Evolutionary conservation across 73 alveolate genomes (phyloP).

Genomic region (Paramecium primaurelia): DNA sequence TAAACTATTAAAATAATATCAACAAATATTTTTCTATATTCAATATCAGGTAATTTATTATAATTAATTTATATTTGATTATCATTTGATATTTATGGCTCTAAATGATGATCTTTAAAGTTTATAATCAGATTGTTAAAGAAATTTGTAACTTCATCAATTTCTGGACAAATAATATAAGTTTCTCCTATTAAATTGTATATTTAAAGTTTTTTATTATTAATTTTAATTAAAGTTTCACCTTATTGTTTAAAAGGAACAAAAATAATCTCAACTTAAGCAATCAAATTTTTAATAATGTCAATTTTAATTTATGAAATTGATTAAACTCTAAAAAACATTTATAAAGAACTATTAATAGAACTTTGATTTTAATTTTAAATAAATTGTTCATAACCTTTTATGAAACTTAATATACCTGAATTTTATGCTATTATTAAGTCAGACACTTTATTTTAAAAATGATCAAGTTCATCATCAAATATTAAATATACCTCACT

Average conservation of each 20-base stretch:
- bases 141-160: neutral
- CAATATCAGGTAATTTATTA: neutral
- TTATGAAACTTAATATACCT: neutral
- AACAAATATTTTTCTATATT: neutral
- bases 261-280: neutral
- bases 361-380: neutral
- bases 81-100: neutral
- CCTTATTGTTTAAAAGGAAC: neutral
- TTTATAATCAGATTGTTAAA: neutral
- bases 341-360: neutral
- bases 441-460: neutral
- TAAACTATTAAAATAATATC: neutral
- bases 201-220: neutral
- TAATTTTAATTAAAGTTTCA: neutral
- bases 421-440: neutral
- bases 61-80: neutral
- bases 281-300: neutral
- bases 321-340: neutral
- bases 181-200: neutral
- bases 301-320: neutral
- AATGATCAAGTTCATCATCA: neutral
- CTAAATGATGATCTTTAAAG: neutral
- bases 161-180: neutral
- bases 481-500: neutral
- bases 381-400: neutral